Evolutionary conservation across 2,329 filamentous ascomycete species (phyloP).

Genomic region (Diaporthe sp.): DNA sequence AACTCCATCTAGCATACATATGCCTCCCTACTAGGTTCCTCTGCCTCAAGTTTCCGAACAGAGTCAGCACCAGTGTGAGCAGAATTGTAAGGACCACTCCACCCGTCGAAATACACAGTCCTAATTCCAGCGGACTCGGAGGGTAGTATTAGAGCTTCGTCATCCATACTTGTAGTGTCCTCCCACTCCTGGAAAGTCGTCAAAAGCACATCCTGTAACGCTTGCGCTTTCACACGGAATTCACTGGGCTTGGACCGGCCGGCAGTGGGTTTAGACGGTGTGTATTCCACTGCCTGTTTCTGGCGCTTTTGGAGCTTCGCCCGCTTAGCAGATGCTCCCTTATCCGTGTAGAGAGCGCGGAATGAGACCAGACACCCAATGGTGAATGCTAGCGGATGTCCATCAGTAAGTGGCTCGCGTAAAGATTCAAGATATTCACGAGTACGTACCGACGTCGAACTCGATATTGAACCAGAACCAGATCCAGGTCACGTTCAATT

Average conservation of each 20-base stretch:
- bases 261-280: too few relatives aligned
- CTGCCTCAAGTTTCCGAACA: background rate
- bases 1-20: background rate
- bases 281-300: background rate
- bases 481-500: conserved; percentile 34
- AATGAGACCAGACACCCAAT: background rate
- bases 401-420: background rate
- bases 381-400: background rate
- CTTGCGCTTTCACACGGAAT: background rate
- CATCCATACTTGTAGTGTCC: background rate
- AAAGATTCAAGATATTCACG: too few relatives aligned
- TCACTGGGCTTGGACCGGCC: background rate
- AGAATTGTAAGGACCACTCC: background rate
- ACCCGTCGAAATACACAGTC: background rate
- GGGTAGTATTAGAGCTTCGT: background rate
- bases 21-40: background rate
- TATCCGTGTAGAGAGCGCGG: background rate
- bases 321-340: background rate
- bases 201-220: background rate
- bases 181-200: background rate
- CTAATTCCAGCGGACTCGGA: background rate
- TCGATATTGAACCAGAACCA: conserved; percentile 44
- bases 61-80: background rate
- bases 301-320: background rate
- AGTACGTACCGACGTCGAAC: conserved; percentile 34